Evolutionary conservation across 2,329 filamentous ascomycete species (phyloP), one percentile per base, ranked within the genome.

Genomic region (Fusarium phyllophilum): DNA sequence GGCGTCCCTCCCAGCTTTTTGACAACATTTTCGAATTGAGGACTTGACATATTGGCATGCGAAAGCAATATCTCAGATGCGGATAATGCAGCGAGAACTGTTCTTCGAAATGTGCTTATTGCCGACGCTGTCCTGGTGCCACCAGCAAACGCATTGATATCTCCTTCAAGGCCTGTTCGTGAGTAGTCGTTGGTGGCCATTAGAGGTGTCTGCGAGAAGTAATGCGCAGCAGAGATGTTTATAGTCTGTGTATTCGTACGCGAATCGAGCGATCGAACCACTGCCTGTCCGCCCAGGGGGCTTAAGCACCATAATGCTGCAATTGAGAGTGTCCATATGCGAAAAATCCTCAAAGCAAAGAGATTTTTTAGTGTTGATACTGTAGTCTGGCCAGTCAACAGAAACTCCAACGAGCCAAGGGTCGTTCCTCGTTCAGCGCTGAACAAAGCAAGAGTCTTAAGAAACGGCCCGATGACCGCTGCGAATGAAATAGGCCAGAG

Each of bases 91-190:
- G 39, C 39, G 13, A 42, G 13, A 15, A 42, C 39, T 14, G 39
- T 42, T 8, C 39, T 41, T 41, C 39, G 39, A 41, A 41, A 41
- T 5, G 39, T 8, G 20, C 3, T 8, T 9, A 41, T 41, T 22
- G 0, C 12, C 20, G 1, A 22, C 20, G 0, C 1, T n/a, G 39
- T 41, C 8, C 0, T 8, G 8, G 12, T 5, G 20, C 39, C 39
- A 14, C 39, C 39, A 41, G 1, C 8, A 22, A 41, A 22, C 39
- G 13, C 20, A 8, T 41, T 41, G 9, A 3, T 41, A 41, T 41
- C 39, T 41, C 39, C 39, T 22, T n/a, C 12, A 22, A n/a, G 20
- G 8, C 8, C 8, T 14, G 4, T 2, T 1, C 2, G 5, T 8
- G 39, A n/a, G 39, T 22, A 41, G 8, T 3, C 36, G 0, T 3